Conservation (phyloP, 345 rosid genomes). For the Boechera divaricarpa region DNA sequence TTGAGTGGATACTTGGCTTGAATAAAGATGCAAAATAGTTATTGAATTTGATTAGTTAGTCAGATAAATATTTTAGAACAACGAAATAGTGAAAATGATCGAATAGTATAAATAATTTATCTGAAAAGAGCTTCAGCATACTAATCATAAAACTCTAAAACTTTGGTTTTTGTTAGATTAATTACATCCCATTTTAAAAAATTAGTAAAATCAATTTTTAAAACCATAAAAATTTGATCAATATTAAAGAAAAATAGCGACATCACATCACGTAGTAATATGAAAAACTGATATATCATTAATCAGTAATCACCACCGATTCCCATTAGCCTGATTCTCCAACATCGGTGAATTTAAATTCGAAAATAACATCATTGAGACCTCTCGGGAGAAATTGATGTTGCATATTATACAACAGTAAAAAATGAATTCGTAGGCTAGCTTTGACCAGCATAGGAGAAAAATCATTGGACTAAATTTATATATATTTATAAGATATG, state of each 20-base stretch:
- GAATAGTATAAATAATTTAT: too few relatives aligned
- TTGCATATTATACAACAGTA: constrained; percentile 26
- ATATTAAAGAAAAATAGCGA: background rate
- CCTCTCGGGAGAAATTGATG: constrained; percentile 5
- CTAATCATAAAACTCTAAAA: too few relatives aligned
- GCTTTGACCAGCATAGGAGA: constrained; percentile 30
- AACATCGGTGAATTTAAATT: constrained; percentile 6
- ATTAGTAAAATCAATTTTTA: too few relatives aligned
- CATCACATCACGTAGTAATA: background rate
- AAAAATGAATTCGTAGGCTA: constrained; percentile 11
- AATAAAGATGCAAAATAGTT: background rate
- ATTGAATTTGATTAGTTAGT: background rate
- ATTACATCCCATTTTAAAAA: too few relatives aligned
- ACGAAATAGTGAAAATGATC: too few relatives aligned
- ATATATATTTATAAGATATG: background rate
- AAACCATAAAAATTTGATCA: background rate
- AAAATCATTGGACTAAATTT: constrained; percentile 32
- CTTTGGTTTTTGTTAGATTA: too few relatives aligned
- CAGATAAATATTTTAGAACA: too few relatives aligned
- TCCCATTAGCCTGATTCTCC: background rate
- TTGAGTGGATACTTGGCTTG: background rate
- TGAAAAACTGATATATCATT: background rate
- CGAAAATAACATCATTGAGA: constrained; percentile 11
- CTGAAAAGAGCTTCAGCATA: too few relatives aligned
- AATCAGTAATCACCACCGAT: background rate